These are phyloP conservation scores for Mycena crocata DNA, from an alignment of 768 basidiomycete species.

Conservation along the genomic window DNA sequence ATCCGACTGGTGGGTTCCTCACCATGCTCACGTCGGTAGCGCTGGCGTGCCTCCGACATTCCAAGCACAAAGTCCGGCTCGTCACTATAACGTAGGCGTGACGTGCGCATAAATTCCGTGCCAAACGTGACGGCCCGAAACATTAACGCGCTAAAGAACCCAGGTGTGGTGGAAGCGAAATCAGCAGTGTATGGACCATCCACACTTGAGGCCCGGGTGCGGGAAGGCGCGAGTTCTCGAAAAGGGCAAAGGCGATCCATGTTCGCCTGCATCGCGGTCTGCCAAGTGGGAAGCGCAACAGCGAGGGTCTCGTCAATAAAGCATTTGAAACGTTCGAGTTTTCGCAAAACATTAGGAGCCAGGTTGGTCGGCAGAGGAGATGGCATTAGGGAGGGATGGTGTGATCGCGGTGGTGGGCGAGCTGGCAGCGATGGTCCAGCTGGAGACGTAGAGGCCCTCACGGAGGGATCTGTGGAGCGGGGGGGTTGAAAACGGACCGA, in stretches of 20 bases:
- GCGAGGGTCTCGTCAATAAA: not conserved
- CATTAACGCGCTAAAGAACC: not conserved
- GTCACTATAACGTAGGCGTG: not conserved
- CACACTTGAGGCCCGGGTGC: not conserved
- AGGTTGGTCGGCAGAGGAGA: not conserved
- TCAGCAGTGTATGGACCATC: not conserved
- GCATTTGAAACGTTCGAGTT: not conserved
- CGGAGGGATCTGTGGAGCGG: no score
- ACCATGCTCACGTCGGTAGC: not conserved
- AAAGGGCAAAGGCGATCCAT: not conserved
- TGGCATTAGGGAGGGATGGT: no score
- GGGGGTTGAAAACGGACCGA: no score
- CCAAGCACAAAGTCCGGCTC: not conserved
- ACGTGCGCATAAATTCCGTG: not conserved
- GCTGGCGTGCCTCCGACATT: not conserved
- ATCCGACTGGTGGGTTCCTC: not conserved
- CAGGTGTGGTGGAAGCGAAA: not conserved
- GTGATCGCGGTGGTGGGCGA: no score
- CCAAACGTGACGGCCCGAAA: conserved; percentile 3
- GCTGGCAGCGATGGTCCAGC: no score
- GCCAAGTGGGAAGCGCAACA: not conserved
- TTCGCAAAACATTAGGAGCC: not conserved
- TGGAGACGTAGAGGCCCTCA: no score
- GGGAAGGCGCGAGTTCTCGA: no score
- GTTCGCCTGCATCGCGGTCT: not conserved